Conservation (phyloP, 73 alveolate species). For the Paramecium sexaurelia region DNA sequence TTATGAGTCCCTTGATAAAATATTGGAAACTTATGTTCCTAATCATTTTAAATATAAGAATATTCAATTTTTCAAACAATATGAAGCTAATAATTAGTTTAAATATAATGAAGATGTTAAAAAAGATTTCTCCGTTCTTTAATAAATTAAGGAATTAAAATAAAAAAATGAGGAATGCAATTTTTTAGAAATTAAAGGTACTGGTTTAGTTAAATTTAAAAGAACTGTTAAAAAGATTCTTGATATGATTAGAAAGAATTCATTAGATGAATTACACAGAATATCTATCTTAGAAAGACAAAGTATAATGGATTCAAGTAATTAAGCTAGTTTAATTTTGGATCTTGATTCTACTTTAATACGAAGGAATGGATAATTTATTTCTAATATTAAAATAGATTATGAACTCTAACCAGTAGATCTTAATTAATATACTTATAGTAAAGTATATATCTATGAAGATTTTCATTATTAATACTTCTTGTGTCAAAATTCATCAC, state of each 20-base stretch:
- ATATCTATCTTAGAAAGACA: background rate
- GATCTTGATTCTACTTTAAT: background rate
- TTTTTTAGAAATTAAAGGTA: background rate
- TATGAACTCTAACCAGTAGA: background rate
- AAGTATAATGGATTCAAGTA: background rate
- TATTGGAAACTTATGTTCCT: background rate
- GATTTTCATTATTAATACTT: constrained; percentile 24
- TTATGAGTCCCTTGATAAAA: background rate
- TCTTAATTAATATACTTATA: background rate
- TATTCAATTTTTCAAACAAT: background rate
- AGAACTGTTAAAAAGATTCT: constrained; percentile 5
- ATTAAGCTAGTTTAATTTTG: background rate
- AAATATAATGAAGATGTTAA: background rate
- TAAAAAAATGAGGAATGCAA: constrained; percentile 2
- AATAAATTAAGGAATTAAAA: constrained; percentile 16
- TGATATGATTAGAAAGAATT: background rate
- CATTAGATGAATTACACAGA: background rate
- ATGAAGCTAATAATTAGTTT: background rate
- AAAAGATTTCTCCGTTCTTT: background rate
- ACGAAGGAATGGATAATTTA: background rate
- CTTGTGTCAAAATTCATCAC: background rate
- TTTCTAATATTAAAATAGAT: background rate
- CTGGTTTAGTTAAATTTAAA: background rate
- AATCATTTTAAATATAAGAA: background rate
- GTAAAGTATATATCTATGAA: constrained; percentile 4